Base-by-base conservation (phyloP, 768 basidiomycete species). In the Lactarius akahatsu region DNA sequence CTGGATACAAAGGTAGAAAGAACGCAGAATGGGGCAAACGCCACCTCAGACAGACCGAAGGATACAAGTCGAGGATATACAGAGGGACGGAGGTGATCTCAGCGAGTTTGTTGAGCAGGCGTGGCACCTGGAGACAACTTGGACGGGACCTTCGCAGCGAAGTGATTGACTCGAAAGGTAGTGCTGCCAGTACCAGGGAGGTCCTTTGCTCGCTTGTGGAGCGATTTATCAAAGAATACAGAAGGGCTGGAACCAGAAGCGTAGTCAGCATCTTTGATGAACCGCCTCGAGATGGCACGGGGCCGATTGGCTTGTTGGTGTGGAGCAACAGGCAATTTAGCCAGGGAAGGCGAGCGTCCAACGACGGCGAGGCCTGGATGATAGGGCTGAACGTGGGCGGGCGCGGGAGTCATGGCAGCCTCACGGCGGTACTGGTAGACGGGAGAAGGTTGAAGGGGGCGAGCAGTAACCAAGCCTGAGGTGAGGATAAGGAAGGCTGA, bases 221-320 rank as follows among this genome's bases (percentile, higher is more conserved):
- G 4, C 0, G 45, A 38, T 47, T 59, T 59, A 23, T 54, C 50
- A 1, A 1, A 28, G 52, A 63, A 59, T 36, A 30, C 15, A 50
- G 56, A 23, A 16, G 52, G 26, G 43, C 54, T 26, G 1, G 58
- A 56, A 50, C 58, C 41, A 59, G 66, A 59, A 23, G 40, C 58
- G 18, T 59, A 67, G 23, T 67, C 66, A 30, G 57, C 61, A 10
- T 45, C 58, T 41, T 59, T 59, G 52, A 67, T 67, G 34, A 63
- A 67, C 15, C 66, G 66, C 7, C 10, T 10, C 6, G 30, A 57
- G 43, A 36, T 9, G 18, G 32, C 8, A 8, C 38, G 16, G 18
- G 38, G 38, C 20, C 26, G 26, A 5, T 26, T 61, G n/a, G 34
- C 36, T 15, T 57, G 30, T 20, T 32, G 7, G 18, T 50, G 38